Evolutionary conservation across 192 early-diverging fungal species (phyloP).

Genomic region (Linnemannia schmuckeri): DNA sequence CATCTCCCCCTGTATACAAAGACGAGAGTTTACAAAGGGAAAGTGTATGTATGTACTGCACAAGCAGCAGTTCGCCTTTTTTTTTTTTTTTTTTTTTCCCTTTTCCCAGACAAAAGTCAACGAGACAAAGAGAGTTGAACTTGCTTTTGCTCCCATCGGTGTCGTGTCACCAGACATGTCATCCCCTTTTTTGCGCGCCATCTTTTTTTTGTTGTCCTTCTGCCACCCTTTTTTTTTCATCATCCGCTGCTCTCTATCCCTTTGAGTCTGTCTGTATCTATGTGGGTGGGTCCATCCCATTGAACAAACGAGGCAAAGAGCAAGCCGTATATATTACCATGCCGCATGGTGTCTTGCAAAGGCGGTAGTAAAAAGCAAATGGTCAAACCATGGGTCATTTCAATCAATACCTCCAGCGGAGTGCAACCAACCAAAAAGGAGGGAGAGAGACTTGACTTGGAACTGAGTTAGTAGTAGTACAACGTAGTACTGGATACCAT

Average conservation of each 20-base stretch:
- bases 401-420: neutral
- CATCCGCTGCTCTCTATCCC: neutral
- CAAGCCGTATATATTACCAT: neutral
- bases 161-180: constrained; percentile 40
- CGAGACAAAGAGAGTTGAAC: no score
- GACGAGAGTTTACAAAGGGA: neutral
- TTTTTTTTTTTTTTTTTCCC: neutral
- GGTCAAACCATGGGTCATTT: neutral
- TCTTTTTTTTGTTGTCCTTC: neutral
- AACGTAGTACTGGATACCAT: neutral
- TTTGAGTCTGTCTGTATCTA: no score
- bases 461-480: neutral
- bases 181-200: constrained; percentile 30
- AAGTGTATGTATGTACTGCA: neutral
- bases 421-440: neutral
- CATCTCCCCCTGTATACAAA: neutral
- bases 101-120: neutral
- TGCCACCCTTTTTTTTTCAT: constrained; percentile 18
- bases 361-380: neutral
- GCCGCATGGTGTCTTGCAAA: constrained; percentile 5
- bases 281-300: neutral
- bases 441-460: no score
- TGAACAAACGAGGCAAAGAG: neutral
- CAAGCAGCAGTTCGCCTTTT: neutral
- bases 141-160: neutral